A percentile compares a stretch with the other conserved stretches of the same genome.
These are phyloP conservation scores for Boletus bicolor DNA, from an alignment of 768 basidiomycete genomes.

Conservation along the genomic window DNA sequence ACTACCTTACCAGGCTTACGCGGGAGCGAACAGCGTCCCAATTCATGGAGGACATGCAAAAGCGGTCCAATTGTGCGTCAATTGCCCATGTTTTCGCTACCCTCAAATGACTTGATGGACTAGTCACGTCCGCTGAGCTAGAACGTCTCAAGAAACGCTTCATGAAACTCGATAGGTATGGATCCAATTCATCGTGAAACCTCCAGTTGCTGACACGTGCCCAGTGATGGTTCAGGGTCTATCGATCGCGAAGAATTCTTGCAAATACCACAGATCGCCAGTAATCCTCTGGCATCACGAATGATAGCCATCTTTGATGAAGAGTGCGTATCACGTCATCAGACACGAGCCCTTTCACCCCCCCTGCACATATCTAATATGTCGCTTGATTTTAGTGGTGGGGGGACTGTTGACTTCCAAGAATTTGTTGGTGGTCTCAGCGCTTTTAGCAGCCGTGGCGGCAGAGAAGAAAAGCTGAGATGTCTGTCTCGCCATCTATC, in stretches of 20 bases:
- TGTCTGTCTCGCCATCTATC: slow-evolving; percentile 53
- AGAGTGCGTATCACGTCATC: slow-evolving; percentile 63
- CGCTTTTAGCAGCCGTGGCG: slow-evolving; percentile 96
- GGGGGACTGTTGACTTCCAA: slow-evolving; percentile 98
- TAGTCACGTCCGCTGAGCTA: slow-evolving; percentile 93
- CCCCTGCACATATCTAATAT: background rate
- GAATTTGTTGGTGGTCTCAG: slow-evolving; percentile 98
- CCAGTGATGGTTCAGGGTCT: slow-evolving; percentile 92
- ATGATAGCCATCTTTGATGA: slow-evolving; percentile 99
- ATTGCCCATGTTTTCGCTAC: background rate
- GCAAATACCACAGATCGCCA: slow-evolving; percentile 98
- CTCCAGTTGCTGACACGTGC: background rate
- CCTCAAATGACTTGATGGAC: slow-evolving; percentile 10
- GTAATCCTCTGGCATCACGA: slow-evolving; percentile 91
- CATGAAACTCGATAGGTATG: slow-evolving; percentile 96
- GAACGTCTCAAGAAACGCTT: slow-evolving; percentile 97
- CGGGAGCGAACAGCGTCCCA: slow-evolving; percentile 61
- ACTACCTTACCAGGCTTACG: slow-evolving; percentile 1
- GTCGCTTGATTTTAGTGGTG: slow-evolving; percentile 60
- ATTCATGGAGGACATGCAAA: slow-evolving; percentile 98
- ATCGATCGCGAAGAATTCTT: slow-evolving; percentile 99
- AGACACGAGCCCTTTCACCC: background rate
- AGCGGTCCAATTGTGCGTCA: slow-evolving; percentile 91
- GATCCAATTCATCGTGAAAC: background rate
- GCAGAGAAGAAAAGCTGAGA: slow-evolving; percentile 92